These are phyloP conservation scores for Sanghuangporus weigelae DNA, from an alignment of 1,284 basidiomycete genomes.

Conservation along the genomic window DNA sequence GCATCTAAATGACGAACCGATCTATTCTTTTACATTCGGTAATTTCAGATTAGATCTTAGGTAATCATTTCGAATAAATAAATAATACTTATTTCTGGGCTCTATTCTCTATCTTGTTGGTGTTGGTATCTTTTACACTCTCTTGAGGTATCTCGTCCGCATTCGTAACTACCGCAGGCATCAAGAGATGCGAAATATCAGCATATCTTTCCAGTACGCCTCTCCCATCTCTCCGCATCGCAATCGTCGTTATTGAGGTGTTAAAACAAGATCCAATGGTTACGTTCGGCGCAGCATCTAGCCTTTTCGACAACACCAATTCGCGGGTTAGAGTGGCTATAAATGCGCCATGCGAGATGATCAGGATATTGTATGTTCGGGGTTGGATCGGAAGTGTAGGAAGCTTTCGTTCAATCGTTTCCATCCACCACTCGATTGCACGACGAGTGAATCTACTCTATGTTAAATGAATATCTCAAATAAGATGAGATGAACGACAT, in stretches of 20 bases:
- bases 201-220: constrained; percentile 50
- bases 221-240: constrained; percentile 35
- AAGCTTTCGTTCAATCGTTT: constrained; percentile 36
- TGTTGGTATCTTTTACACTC: not conserved
- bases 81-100: not conserved
- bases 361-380: constrained; percentile 41
- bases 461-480: not conserved
- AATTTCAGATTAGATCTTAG: not conserved
- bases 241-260: constrained; percentile 55
- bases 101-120: not conserved
- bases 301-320: constrained; percentile 37
- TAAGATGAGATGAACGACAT: not conserved
- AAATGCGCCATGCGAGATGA: constrained; percentile 62
- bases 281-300: constrained; percentile 37
- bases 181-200: constrained; percentile 48
- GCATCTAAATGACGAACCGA: not conserved
- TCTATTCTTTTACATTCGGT: not conserved
- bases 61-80: not conserved
- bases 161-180: constrained; percentile 37
- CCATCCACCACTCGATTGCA: constrained; percentile 55
- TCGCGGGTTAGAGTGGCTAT: constrained; percentile 48
- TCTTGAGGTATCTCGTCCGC: constrained; percentile 38
- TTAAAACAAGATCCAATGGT: constrained; percentile 45
- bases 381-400: constrained; percentile 21
- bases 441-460: constrained; percentile 35